These are phyloP conservation scores for Raphanus sativus DNA, from an alignment of 345 rosid species.

Conservation along the genomic window DNA sequence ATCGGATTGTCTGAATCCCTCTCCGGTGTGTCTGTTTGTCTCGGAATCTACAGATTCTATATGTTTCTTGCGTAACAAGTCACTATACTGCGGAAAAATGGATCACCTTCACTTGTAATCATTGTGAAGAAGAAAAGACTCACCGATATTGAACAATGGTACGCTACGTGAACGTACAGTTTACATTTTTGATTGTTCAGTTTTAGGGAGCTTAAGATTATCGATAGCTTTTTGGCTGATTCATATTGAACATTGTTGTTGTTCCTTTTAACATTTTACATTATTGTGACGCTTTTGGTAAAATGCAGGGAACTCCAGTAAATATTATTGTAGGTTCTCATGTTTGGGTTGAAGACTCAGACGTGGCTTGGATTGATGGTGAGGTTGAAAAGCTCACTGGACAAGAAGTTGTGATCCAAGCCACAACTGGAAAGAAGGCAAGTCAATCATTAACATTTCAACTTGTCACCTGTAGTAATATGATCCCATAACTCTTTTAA, in stretches of 20 bases:
- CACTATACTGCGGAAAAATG: conserved; percentile 9
- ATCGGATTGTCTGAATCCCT: conserved; percentile 10
- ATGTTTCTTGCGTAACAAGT: conserved; percentile 30
- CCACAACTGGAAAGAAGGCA: conserved; percentile 65
- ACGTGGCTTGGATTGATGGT: conserved; percentile 81
- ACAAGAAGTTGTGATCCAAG: conserved; percentile 50
- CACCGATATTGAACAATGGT: conserved; percentile 48
- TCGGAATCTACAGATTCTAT: conserved; percentile 8
- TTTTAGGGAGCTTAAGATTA: background rate
- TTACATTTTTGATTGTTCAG: background rate
- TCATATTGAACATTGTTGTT: background rate
- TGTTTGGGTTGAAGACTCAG: conserved; percentile 85
- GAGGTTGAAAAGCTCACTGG: conserved; percentile 67
- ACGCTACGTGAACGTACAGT: conserved; percentile 25
- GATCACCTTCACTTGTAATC: background rate
- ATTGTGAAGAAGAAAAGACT: conserved; percentile 24
- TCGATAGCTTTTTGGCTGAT: background rate
- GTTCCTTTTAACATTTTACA: background rate
- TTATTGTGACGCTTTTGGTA: background rate
- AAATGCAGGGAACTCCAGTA: conserved; percentile 74
- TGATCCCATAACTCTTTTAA: background rate
- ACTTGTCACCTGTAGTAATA: background rate
- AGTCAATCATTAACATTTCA: conserved; percentile 4
- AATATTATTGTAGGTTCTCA: conserved; percentile 91
- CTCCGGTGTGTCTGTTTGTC: conserved; percentile 7